Conservation (phyloP, 2,329 filamentous ascomycete genomes). For the Colletotrichum ledebouriae region DNA sequence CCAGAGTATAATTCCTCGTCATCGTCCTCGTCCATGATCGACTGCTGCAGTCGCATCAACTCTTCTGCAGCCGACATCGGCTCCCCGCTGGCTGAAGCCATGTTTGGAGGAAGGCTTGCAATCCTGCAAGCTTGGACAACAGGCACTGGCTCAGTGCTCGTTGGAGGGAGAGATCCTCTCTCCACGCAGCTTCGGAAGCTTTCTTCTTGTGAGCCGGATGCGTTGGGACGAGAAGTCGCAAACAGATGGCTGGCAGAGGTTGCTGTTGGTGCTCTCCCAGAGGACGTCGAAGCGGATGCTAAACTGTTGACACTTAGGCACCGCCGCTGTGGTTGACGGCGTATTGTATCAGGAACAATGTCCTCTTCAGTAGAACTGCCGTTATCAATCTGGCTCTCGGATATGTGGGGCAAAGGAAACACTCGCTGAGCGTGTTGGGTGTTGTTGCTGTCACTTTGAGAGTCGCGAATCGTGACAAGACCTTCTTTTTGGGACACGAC, state of each 20-base stretch:
- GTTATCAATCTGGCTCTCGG: conserved; percentile 21
- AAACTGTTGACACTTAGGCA: conserved; percentile 1
- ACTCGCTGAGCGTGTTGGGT: conserved; percentile 43
- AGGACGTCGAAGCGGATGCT: not conserved
- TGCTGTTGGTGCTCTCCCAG: not conserved
- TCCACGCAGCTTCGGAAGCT: conserved; percentile 26
- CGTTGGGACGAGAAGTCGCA: not conserved
- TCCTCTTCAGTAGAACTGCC: conserved; percentile 24
- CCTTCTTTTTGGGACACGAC: not conserved
- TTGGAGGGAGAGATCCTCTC: conserved; percentile 16
- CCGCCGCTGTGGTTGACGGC: conserved; percentile 22
- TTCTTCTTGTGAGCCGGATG: conserved; percentile 22
- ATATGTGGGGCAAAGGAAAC: conserved; percentile 22
- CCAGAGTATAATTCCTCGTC: conserved; percentile 13
- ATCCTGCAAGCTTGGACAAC: not conserved
- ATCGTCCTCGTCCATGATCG: conserved; percentile 20
- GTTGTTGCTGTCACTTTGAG: conserved; percentile 16
- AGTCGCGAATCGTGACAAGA: conserved; percentile 27
- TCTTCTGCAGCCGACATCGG: conserved; percentile 40
- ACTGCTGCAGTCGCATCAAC: conserved; percentile 34
- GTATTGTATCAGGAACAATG: conserved; percentile 42
- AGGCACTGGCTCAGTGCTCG: not conserved
- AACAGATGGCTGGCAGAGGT: not conserved
- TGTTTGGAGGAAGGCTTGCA: conserved; percentile 6
- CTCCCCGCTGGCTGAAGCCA: conserved; percentile 24